phyloP scores from a whole-genome alignment of 495 filamentous ascomycete species.

The Talaromyces liani region DNA sequence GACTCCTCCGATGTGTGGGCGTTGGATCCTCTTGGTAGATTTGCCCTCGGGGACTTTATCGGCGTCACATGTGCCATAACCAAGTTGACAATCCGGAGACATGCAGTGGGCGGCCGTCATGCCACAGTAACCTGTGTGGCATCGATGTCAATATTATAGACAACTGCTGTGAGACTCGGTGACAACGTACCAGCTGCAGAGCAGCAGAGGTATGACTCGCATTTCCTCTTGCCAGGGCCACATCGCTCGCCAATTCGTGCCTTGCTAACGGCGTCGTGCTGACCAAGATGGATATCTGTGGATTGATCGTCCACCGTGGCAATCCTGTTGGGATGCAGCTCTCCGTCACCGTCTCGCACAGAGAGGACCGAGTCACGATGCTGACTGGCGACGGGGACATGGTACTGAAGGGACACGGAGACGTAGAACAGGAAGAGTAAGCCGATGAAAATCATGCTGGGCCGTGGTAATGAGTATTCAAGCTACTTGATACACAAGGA shows the following conservation, averaged over 20 bases:
- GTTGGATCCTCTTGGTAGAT: constrained; percentile 50
- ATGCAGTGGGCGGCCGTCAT: constrained; percentile 52
- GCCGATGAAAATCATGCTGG: neutral
- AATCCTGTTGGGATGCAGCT: neutral
- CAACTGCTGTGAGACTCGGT: constrained; percentile 12
- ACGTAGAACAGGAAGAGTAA: neutral
- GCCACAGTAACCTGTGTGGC: constrained; percentile 48
- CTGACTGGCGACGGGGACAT: neutral
- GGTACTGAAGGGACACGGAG: neutral
- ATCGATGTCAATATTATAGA: constrained; percentile 3
- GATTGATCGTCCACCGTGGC: neutral
- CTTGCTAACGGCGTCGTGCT: neutral
- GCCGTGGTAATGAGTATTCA: neutral
- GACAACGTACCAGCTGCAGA: constrained; percentile 46
- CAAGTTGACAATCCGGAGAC: constrained; percentile 62
- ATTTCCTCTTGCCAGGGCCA: constrained; percentile 39
- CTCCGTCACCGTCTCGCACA: neutral
- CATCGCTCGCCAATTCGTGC: constrained; percentile 20
- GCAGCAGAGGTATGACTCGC: constrained; percentile 53
- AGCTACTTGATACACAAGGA: constrained; percentile 7
- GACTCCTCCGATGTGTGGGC: constrained; percentile 50
- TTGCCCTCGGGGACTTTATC: constrained; percentile 54
- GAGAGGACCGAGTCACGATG: neutral
- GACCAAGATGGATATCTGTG: neutral
- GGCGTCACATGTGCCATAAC: constrained; percentile 64